Base-by-base conservation (phyloP, 139 green algal species). In the Astrephomene gubernaculifera region DNA sequence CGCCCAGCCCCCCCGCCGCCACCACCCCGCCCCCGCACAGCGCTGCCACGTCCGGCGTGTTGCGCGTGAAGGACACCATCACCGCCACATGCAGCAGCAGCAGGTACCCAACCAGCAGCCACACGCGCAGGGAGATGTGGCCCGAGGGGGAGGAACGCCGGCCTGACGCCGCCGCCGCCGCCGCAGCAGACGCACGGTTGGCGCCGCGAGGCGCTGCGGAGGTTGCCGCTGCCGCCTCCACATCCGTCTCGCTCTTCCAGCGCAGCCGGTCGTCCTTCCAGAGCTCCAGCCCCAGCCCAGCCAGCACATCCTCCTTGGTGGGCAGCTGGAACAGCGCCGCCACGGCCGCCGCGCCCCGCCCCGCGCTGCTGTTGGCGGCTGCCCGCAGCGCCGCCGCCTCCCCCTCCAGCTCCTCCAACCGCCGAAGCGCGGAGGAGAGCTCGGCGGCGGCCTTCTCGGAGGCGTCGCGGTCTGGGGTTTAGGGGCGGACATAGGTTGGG, bases 191-290 rank as follows among this genome's bases (percentile, higher is more conserved):
- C 49, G 10, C 19, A 19, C 17, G 21, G 1, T 4, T 24, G 45
- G 6, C 44, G 4, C 14, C 12, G 57, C 45, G 65, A 10, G 68
- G 80, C 25, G 49, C 52, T 29, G 67, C 43, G 4, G 36, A 49
- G 12, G 65, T 79, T 25, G 67, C 49, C 36, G 63, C 31, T 8
- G 31, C 53, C 25, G 78, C n/a, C 65, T 91, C 83, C 72, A 89
- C 53, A 64, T 91, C 83, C n/a, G n/a, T n/a, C 61, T 69, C 72
- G 43, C 39, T 54, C 71, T 87, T 91, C 88, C 88, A 89, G 4
- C 80, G 83, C 53, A 91, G 72, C 54, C 84, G 72, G 88, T 87
- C 84, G 53, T 89, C 82, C 71, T 91, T 86, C 76, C 83, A 87
- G 63, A 87, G 25, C 49, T 91, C 83, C 64, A 91, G 71, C 67